A percentile compares a stretch with the other conserved stretches of the same genome.
Conservation (phyloP, 441 rosid species). For the Raphanus hybrid region DNA sequence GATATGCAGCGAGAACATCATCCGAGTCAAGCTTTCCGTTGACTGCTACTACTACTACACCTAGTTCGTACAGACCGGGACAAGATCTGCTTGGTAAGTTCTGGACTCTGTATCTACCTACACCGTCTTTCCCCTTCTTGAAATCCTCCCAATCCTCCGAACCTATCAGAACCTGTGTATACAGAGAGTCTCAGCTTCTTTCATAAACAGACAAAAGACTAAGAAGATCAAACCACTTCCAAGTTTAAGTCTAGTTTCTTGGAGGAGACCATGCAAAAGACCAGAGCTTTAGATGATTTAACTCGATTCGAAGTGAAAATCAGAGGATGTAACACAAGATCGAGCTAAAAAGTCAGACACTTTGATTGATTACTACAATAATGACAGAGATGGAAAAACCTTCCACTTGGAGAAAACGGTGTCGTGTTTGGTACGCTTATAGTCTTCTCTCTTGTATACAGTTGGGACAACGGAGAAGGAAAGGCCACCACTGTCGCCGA, state of each 20-base stretch:
- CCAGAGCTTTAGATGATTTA: background rate
- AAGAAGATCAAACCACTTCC: background rate
- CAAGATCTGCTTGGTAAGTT: slow-evolving; percentile 60
- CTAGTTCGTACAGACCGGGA: slow-evolving; percentile 84
- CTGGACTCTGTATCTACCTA: slow-evolving; percentile 72
- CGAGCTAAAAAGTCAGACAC: background rate
- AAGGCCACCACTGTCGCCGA: slow-evolving; percentile 30
- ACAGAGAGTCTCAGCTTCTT: background rate
- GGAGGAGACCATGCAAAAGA: background rate
- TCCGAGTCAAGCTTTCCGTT: slow-evolving; percentile 50
- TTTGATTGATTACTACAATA: background rate
- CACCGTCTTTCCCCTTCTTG: slow-evolving; percentile 68
- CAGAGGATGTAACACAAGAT: background rate
- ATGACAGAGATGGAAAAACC: slow-evolving; percentile 44
- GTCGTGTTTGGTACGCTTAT: slow-evolving; percentile 70
- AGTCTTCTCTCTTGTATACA: slow-evolving; percentile 71
- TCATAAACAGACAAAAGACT: background rate
- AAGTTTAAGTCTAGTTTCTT: background rate
- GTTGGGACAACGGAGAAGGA: slow-evolving; percentile 35
- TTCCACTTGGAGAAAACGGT: slow-evolving; percentile 74
- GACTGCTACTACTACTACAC: slow-evolving; percentile 45
- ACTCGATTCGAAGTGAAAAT: no score
- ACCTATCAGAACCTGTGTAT: slow-evolving; percentile 66
- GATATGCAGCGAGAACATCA: slow-evolving; percentile 58
- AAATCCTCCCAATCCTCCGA: slow-evolving; percentile 78